Conservation (phyloP, 2,329 filamentous ascomycete species). For the Mariannaea sp. region DNA sequence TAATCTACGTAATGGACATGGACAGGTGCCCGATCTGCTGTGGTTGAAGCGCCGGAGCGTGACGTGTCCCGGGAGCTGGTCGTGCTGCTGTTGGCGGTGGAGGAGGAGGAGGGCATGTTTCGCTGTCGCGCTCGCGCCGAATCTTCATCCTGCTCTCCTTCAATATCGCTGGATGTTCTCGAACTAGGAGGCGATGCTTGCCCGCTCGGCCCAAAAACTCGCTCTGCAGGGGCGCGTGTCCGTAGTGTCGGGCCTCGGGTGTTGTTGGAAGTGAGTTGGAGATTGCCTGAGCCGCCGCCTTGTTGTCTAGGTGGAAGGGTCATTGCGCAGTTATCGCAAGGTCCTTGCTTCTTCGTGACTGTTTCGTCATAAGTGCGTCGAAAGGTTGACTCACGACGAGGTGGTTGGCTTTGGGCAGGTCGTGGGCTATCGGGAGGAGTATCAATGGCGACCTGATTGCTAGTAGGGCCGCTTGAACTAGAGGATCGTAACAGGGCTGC, state of each 20-base stretch:
- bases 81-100: no score
- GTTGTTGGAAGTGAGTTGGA: constrained; percentile 46
- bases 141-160: constrained; percentile 54
- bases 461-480: constrained; percentile 40
- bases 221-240: constrained; percentile 64
- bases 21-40: constrained; percentile 49
- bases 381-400: constrained; percentile 63
- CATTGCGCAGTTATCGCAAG: constrained; percentile 71
- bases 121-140: constrained; percentile 48
- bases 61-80: constrained; percentile 52
- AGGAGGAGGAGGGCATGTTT: constrained; percentile 52
- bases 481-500: constrained; percentile 49
- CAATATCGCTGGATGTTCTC: constrained; percentile 56
- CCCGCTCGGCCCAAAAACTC: constrained; percentile 56
- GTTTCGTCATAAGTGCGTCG: constrained; percentile 67
- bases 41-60: constrained; percentile 58
- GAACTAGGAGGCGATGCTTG: constrained; percentile 58
- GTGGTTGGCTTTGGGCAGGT: constrained; percentile 44
- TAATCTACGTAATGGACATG: constrained; percentile 71
- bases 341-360: constrained; percentile 66
- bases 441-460: constrained; percentile 53
- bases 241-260: constrained; percentile 60
- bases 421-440: constrained; percentile 64
- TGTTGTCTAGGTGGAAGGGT: constrained; percentile 57
- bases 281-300: constrained; percentile 32